Percentiles rank a stretch among this genome's conserved stretches.
phyloP scores from a whole-genome alignment of 78 protist species.

The Dictyostelium purpureum region DNA sequence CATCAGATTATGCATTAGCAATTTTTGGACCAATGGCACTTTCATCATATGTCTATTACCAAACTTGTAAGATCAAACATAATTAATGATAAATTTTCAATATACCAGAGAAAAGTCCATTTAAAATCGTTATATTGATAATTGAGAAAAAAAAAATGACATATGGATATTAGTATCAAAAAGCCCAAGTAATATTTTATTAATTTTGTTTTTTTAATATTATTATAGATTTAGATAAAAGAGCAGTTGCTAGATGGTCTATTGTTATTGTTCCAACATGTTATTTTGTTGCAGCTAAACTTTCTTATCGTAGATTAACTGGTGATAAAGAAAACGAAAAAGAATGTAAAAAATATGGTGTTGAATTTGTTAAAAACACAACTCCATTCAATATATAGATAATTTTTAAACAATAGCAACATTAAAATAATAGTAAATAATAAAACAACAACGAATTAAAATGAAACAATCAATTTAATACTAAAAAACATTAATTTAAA shows the following conservation, averaged over 20 bases:
- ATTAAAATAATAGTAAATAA: too few relatives aligned
- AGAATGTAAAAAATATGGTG: slow-evolving; percentile 32
- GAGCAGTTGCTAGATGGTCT: slow-evolving; percentile 16
- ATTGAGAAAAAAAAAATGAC: background rate
- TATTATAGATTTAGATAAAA: slow-evolving; percentile 18
- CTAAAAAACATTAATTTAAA: background rate
- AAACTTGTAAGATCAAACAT: slow-evolving; percentile 4
- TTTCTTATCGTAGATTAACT: slow-evolving; percentile 20
- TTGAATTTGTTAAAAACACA: background rate
- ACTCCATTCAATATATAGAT: background rate
- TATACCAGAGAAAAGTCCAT: too few relatives aligned
- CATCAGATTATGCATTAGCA: slow-evolving; percentile 11
- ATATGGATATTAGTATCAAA: background rate
- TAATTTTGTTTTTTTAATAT: background rate
- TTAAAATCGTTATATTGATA: background rate
- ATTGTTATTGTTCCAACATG: slow-evolving; percentile 20
- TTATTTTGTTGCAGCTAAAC: background rate
- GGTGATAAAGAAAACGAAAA: slow-evolving; percentile 23
- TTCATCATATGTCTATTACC: slow-evolving; percentile 5
- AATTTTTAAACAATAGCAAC: background rate
- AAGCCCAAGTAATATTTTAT: background rate
- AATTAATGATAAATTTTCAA: background rate
- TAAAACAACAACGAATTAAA: background rate
- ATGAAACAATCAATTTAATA: background rate
- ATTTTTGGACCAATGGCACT: background rate